phyloP scores from a whole-genome alignment of 345 rosid genomes.

The Linum trigynum region DNA sequence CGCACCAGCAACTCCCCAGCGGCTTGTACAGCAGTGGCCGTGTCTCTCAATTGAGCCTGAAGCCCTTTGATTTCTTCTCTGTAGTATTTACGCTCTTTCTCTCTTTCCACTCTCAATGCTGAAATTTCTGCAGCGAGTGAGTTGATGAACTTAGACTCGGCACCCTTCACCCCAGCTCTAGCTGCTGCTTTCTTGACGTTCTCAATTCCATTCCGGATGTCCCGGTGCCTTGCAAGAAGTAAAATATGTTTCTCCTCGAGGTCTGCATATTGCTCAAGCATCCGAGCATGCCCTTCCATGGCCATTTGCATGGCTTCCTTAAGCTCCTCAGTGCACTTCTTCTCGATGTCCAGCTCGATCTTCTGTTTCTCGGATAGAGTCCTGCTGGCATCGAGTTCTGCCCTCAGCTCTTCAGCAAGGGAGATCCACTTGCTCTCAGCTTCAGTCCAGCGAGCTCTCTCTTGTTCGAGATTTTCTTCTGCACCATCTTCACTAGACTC shows the following conservation, averaged over 20 bases:
- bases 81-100: slow-evolving; percentile 69
- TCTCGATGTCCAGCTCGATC: slow-evolving; percentile 72
- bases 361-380: slow-evolving; percentile 48
- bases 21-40: slow-evolving; percentile 97
- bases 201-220: slow-evolving; percentile 83
- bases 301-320: slow-evolving; percentile 93
- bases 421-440: slow-evolving; percentile 93
- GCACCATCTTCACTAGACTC: slow-evolving; percentile 51
- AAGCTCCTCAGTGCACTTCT: slow-evolving; percentile 74
- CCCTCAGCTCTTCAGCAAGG: slow-evolving; percentile 72
- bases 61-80: slow-evolving; percentile 87
- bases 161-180: slow-evolving; percentile 82
- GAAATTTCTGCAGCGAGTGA: slow-evolving; percentile 90
- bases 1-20: slow-evolving; percentile 93
- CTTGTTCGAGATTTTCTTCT: slow-evolving; percentile 51
- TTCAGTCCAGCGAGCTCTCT: slow-evolving; percentile 58
- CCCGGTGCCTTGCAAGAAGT: slow-evolving; percentile 83
- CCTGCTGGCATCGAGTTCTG: slow-evolving; percentile 62
- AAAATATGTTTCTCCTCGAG: slow-evolving; percentile 90
- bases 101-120: slow-evolving; percentile 72
- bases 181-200: slow-evolving; percentile 91
- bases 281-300: slow-evolving; percentile 89
- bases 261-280: slow-evolving; percentile 96
- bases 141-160: slow-evolving; percentile 88
- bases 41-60: slow-evolving; percentile 81